Conservation (phyloP, 139 green algal species). For the Chara braunii region DNA sequence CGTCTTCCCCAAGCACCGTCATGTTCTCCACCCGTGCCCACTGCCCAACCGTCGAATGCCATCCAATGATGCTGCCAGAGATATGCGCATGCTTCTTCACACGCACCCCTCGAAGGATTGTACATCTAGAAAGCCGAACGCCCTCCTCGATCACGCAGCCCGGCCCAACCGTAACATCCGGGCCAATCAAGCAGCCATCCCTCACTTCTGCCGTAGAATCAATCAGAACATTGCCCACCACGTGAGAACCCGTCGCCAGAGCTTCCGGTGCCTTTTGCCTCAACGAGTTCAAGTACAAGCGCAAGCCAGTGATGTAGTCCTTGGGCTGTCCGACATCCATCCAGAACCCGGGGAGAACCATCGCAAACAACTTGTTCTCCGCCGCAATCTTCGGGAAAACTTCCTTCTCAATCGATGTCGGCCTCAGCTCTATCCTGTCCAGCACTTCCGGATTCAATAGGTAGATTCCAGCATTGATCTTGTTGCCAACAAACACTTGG, state of each 20-base stretch:
- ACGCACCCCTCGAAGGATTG: slow-evolving; percentile 33
- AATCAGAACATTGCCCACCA: slow-evolving; percentile 45
- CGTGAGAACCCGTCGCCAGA: slow-evolving; percentile 18
- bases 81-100: slow-evolving; percentile 68
- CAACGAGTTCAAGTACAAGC: slow-evolving; percentile 77
- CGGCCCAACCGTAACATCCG: slow-evolving; percentile 81
- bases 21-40: slow-evolving; percentile 89
- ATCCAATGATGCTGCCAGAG: slow-evolving; percentile 78
- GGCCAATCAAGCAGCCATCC: slow-evolving; percentile 69
- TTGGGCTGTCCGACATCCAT: slow-evolving; percentile 97
- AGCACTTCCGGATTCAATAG: slow-evolving; percentile 71
- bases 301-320: slow-evolving; percentile 81
- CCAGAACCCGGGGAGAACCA: slow-evolving; percentile 89
- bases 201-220: slow-evolving; percentile 58
- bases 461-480: slow-evolving; percentile 99
- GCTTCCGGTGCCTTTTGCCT: slow-evolving; percentile 23
- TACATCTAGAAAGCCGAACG: slow-evolving; percentile 55
- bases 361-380: slow-evolving; percentile 76
- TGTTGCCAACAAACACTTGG: slow-evolving; percentile 92
- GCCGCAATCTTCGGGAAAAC: slow-evolving; percentile 84
- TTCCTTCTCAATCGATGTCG: slow-evolving; percentile 69
- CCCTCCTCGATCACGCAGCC: slow-evolving; percentile 80
- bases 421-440: slow-evolving; percentile 82
- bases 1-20: slow-evolving; percentile 88
- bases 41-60: slow-evolving; percentile 59